A percentile compares a stretch with the other conserved stretches of the same genome.
These are phyloP conservation scores for Kazachstania bromeliacearum DNA, from an alignment of 805 yeast species.

Conservation along the genomic window DNA sequence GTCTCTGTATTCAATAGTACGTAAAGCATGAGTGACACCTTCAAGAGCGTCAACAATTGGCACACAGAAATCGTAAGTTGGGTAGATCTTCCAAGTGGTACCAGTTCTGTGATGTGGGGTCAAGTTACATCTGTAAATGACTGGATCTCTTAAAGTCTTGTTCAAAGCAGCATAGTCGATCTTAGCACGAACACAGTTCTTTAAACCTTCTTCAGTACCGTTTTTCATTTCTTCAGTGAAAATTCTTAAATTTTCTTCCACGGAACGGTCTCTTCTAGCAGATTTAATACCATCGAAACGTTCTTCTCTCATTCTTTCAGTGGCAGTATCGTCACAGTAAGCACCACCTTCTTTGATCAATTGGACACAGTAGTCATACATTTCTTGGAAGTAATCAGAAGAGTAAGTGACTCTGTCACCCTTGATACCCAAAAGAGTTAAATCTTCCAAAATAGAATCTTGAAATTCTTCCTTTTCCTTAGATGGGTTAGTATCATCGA, in stretches of 20 bases:
- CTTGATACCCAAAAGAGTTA: conserved; percentile 80
- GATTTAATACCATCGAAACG: conserved; percentile 96
- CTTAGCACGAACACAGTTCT: conserved; percentile 93
- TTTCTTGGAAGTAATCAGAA: conserved; percentile 83
- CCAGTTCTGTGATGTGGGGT: conserved; percentile 99
- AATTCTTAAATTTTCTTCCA: conserved; percentile 81
- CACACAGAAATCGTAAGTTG: conserved; percentile 97
- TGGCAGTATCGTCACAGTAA: conserved; percentile 93
- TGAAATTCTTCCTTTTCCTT: conserved; percentile 94
- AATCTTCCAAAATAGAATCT: conserved; percentile 88
- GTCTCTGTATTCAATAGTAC: conserved; percentile 98
- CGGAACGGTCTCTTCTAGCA: conserved; percentile 81
- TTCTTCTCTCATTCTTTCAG: conserved; percentile 94
- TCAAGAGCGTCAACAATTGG: conserved; percentile 93
- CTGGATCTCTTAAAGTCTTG: conserved; percentile 97
- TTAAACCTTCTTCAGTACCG: conserved; percentile 87
- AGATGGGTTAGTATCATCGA: conserved; percentile 96
- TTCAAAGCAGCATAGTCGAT: conserved; percentile 84
- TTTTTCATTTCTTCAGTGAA: conserved; percentile 88
- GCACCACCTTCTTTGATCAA: conserved; percentile 94
- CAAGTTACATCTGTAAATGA: conserved; percentile 91
- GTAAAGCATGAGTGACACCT: conserved; percentile 95
- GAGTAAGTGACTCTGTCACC: conserved; percentile 85
- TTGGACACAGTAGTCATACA: conserved; percentile 79
- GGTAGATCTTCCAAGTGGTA: conserved; percentile 86